Evolutionary conservation across 208 protist species (phyloP).

Genomic region (Leishmania major): DNA sequence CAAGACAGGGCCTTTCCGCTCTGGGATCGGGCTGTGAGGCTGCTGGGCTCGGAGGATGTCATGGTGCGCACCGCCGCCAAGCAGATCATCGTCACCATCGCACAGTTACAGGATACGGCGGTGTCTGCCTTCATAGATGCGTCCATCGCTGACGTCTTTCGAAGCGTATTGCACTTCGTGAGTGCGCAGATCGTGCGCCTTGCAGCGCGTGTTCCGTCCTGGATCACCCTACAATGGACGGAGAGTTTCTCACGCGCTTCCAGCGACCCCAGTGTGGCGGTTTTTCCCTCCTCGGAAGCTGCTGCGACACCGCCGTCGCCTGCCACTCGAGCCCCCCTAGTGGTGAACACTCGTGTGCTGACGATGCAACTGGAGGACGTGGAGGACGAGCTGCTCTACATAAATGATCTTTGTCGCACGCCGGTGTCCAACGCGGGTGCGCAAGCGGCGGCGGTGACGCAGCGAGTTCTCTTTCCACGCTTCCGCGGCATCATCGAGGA

Average conservation of each 20-base stretch:
- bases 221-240: constrained; percentile 1
- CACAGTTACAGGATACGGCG: constrained; percentile 57
- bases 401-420: constrained; percentile 79
- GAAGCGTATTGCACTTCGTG: constrained; percentile 34
- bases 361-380: constrained; percentile 60
- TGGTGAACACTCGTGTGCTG: background rate
- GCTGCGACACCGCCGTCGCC: background rate
- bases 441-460: constrained; percentile 17
- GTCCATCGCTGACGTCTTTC: constrained; percentile 52
- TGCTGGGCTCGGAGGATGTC: constrained; percentile 53
- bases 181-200: constrained; percentile 38
- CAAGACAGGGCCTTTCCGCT: constrained; percentile 67
- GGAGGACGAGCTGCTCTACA: constrained; percentile 83
- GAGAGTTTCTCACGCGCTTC: background rate
- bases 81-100: constrained; percentile 79
- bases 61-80: constrained; percentile 84
- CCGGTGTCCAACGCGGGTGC: constrained; percentile 27
- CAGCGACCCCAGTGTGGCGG: background rate
- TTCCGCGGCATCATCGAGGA: constrained; percentile 15
- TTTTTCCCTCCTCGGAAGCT: background rate
- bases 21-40: constrained; percentile 64
- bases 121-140: constrained; percentile 49
- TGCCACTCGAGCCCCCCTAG: background rate
- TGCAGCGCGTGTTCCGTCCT: constrained; percentile 34
- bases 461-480: constrained; percentile 30